phyloP scores from a whole-genome alignment of 805 yeast species.

The Yarrowia divulgata region DNA sequence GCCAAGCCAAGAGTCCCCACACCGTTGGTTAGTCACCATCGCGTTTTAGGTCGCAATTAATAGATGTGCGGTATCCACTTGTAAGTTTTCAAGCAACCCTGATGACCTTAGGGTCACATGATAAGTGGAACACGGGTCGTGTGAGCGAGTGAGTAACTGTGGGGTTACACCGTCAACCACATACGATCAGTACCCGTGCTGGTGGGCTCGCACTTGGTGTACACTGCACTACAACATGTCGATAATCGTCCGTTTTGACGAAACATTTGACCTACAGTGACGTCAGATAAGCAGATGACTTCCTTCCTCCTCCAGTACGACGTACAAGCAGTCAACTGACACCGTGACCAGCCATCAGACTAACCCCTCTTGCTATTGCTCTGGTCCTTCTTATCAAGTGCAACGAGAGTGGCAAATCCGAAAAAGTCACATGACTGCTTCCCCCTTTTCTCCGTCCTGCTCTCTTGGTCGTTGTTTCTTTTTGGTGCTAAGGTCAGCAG shows the following conservation, averaged over 20 bases:
- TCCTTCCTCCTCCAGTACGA: too few species aligned
- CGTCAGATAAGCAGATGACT: too few species aligned
- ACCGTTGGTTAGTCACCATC: too few species aligned
- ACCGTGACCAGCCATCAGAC: background rate
- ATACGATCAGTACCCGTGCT: too few species aligned
- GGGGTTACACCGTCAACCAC: too few species aligned
- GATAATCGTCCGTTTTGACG: too few species aligned
- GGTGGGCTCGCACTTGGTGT: too few species aligned
- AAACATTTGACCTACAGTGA: too few species aligned
- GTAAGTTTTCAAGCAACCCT: conserved; percentile 13
- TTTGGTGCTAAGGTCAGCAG: background rate
- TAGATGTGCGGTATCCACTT: background rate
- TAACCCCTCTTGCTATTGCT: background rate
- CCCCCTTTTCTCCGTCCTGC: background rate
- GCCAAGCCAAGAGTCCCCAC: too few species aligned
- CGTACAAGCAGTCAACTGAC: too few species aligned
- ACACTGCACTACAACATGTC: too few species aligned
- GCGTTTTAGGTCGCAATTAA: background rate
- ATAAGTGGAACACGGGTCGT: background rate
- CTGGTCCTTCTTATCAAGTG: background rate
- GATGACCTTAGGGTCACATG: conserved; percentile 9
- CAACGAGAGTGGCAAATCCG: background rate
- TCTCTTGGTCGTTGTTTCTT: background rate
- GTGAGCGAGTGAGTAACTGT: background rate
- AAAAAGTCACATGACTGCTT: background rate